Evolutionary conservation across 768 basidiomycete species (phyloP).

Genomic region (Boletus patriciae): DNA sequence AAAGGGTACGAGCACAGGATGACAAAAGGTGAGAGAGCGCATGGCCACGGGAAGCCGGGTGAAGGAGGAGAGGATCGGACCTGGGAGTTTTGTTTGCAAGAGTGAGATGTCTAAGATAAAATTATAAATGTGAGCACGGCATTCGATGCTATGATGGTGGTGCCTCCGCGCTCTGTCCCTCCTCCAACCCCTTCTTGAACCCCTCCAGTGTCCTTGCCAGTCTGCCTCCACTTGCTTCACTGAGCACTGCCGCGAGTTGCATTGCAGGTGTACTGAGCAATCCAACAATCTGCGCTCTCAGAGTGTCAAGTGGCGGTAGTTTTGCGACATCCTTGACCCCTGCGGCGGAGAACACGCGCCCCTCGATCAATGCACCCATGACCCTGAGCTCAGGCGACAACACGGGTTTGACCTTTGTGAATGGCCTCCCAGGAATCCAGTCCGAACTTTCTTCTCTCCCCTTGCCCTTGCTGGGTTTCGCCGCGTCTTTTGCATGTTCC

Average conservation of each 20-base stretch:
- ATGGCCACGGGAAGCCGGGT: slow-evolving; percentile 64
- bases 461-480: slow-evolving; percentile 40
- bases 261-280: slow-evolving; percentile 72
- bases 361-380: slow-evolving; percentile 80
- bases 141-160: slow-evolving; percentile 25
- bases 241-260: slow-evolving; percentile 70
- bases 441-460: slow-evolving; percentile 63
- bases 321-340: slow-evolving; percentile 64
- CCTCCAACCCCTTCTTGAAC: slow-evolving; percentile 66
- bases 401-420: slow-evolving; percentile 56
- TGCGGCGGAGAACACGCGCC: slow-evolving; percentile 59
- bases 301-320: slow-evolving; percentile 73
- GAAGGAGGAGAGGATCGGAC: slow-evolving; percentile 79
- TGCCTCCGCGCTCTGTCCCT: slow-evolving; percentile 31
- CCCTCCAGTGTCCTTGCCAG: slow-evolving; percentile 75
- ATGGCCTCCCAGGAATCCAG: slow-evolving; percentile 64
- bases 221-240: slow-evolving; percentile 65
- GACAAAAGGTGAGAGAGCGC: slow-evolving; percentile 82
- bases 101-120: slow-evolving; percentile 11
- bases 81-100: slow-evolving; percentile 77
- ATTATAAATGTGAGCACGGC: slow-evolving; percentile 12
- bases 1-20: slow-evolving; percentile 91
- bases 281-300: slow-evolving; percentile 84
- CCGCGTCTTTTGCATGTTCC: slow-evolving; percentile 52
- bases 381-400: slow-evolving; percentile 67